Base-by-base conservation (phyloP, 371 early-diverging fungal genomes). In the Hamiltosporidium tvaerminnensis region DNA sequence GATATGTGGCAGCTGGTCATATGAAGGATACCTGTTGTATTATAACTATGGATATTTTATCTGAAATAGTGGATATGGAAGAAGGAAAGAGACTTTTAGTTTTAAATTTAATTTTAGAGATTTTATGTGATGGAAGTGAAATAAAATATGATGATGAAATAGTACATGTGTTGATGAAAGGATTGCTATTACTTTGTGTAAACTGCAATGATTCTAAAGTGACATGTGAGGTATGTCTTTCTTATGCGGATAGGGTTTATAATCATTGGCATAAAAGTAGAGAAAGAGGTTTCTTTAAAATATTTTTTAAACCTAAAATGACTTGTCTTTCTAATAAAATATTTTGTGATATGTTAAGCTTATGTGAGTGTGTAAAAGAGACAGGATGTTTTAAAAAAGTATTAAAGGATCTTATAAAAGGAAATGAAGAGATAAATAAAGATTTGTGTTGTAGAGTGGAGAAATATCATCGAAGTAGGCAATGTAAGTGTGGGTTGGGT, bases 191-290 rank as follows among this genome's bases (percentile, higher is more conserved):
- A 14, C 32, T 66, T 16, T 66, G 67, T 36, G 49, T 14, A 9
- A 50, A 56, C 4, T 66, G 61, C 44, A 41, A 47, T 33, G 49
- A 56, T 48, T n/a, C n/a, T n/a, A 53, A 48, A 1, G 57, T 53
- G 32, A 66, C 60, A 35, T 55, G 50, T 44, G 55, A 44, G 16
- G 5, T 56, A 23, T 66, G 67, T 52, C 31, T 66, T n/a, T 39
- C 31, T 37, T 63, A 63, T 38, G 63, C 68, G 10, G 56, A 52
- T 32, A 1, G 37, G 9, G 34, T 59, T 1, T 68, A 63, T n/a
- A 54, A 49, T 9, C 47, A 55, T 9, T 68, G 63, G 63, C 63
- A 53, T 44, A 68, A 53, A 35, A 57, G 59, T 31, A 68, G 53
- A 1, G 54, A 14, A 1, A 55, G 57, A 23, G 53, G n/a, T n/a